Evolutionary conservation across 2,329 filamentous ascomycete species (phyloP), one percentile per base, ranked within the genome.

Genomic region (Lizonia empirigonia): DNA sequence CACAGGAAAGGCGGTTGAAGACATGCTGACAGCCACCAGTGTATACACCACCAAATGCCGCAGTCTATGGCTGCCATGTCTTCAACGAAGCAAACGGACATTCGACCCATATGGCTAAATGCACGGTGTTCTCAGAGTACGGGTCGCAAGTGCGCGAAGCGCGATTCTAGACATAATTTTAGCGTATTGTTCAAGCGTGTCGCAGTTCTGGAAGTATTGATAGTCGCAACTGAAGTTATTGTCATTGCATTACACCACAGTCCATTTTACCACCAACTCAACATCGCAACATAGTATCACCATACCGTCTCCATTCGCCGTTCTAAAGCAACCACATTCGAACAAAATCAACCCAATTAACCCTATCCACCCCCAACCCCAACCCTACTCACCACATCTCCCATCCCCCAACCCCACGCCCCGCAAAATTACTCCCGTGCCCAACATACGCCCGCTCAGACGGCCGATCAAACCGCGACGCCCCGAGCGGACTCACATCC

Each of bases 31-130:
- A 5, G 8, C 7, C 6, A 24, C 36, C 38, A 82, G 80, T 95
- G 53, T 94, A 94, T 69, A 93, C 90, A 12, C 92, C 92, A 27
- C 92, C 92, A 3, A 95, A 96, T 65, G 91, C 93, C 29, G 90
- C 90, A 29, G 88, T 83, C 52, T 83, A 85, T 53, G 92, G 92
- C 19, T 96, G 90, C 73, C 83, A 90, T 65, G 85, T 93, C 67
- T 97, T 93, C 72, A 84, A 93, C 65, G 83, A 86, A 58, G 80
- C 80, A 62, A 95, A 90, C 3, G 89, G 92, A 1, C 53, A 55
- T 7, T 52, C 64, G 3, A 60, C 35, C 1, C 69, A 71, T 39
- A 58, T 67, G 36, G 60, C 61, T 5, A 60, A 63, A 32, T 71
- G 68, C 42, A 61, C 63, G 5, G 58, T 69, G 19, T 73, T 63